Evolutionary conservation across 2,329 filamentous ascomycete species (phyloP).

Genomic region (Alternaria infectoria): DNA sequence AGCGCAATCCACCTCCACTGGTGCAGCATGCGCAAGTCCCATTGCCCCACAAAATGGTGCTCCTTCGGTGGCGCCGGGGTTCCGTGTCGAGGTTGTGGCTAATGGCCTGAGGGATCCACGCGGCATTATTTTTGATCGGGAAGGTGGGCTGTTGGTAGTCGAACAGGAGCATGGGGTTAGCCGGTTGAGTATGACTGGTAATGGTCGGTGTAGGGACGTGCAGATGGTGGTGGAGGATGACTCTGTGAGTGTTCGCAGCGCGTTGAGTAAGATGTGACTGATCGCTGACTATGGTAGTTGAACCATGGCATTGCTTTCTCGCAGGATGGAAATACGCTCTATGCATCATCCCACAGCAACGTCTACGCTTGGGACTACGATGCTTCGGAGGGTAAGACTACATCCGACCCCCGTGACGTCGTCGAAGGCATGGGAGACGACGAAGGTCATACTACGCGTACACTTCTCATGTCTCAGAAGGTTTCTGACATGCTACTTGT

Average conservation of each 20-base stretch:
- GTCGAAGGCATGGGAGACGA: constrained; percentile 66
- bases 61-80: constrained; percentile 53
- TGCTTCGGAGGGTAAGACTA: constrained; percentile 53
- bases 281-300: constrained; percentile 34
- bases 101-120: constrained; percentile 54
- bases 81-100: constrained; percentile 54
- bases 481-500: constrained; percentile 66
- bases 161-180: constrained; percentile 51
- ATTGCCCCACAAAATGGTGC: constrained; percentile 47
- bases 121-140: constrained; percentile 55
- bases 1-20: constrained; percentile 28
- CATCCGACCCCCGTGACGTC: constrained; percentile 59
- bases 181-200: constrained; percentile 44
- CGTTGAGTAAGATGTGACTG: not conserved
- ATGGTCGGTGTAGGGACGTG: constrained; percentile 36
- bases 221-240: constrained; percentile 35
- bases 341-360: constrained; percentile 62
- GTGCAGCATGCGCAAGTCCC: constrained; percentile 43
- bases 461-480: constrained; percentile 66
- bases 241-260: constrained; percentile 30
- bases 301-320: constrained; percentile 62
- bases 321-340: constrained; percentile 57
- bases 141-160: constrained; percentile 58
- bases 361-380: constrained; percentile 72
- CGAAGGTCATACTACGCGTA: constrained; percentile 69